A percentile compares a stretch with the other conserved stretches of the same genome.
These are phyloP conservation scores for Echinosophora koreensis DNA, from an alignment of 306 rosid species.

Conservation along the genomic window DNA sequence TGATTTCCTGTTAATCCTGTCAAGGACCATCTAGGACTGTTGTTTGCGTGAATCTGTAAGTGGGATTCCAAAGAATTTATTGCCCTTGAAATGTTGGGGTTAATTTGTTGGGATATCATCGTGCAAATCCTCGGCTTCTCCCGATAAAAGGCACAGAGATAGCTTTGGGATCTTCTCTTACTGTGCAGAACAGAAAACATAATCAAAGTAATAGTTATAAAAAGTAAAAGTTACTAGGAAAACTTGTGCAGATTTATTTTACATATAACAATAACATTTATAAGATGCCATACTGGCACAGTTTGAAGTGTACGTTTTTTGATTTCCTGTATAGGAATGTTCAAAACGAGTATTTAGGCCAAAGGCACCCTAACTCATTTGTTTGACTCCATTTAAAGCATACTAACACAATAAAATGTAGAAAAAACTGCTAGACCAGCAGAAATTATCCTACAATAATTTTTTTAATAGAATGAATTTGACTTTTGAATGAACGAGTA, in stretches of 20 bases:
- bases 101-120: slow-evolving; percentile 53
- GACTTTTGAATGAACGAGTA: background rate
- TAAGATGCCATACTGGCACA: background rate
- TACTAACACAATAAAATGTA: background rate
- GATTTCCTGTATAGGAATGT: too few relatives aligned
- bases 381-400: slow-evolving; percentile 5
- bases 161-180: slow-evolving; percentile 59
- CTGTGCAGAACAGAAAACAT: slow-evolving; percentile 44
- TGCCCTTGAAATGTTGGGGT: slow-evolving; percentile 57
- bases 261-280: background rate
- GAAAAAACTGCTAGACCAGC: background rate
- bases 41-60: slow-evolving; percentile 63
- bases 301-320: background rate
- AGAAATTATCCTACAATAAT: too few relatives aligned
- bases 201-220: background rate
- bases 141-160: slow-evolving; percentile 49
- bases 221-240: too few relatives aligned
- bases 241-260: too few relatives aligned
- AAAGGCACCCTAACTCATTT: too few relatives aligned
- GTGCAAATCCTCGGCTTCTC: slow-evolving; percentile 53
- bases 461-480: background rate
- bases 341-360: too few relatives aligned
- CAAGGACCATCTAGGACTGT: slow-evolving; percentile 59
- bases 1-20: slow-evolving; percentile 54
- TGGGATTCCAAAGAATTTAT: slow-evolving; percentile 67